Evolutionary conservation across 208 protist species (phyloP).

Genomic region (Crithidia brevicula): DNA sequence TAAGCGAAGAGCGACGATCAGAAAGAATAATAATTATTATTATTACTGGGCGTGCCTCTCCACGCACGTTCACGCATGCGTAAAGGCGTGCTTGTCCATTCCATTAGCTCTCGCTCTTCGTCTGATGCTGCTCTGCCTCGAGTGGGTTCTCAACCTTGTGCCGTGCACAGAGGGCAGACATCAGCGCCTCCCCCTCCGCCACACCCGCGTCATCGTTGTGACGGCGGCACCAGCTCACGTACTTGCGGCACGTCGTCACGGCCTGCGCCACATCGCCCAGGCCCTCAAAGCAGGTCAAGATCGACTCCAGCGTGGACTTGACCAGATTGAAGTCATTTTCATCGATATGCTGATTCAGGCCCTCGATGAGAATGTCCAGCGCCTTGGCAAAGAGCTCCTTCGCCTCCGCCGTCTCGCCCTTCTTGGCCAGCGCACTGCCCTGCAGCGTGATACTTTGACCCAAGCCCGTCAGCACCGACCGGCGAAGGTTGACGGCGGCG

Average conservation of each 20-base stretch:
- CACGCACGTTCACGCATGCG: too few species aligned
- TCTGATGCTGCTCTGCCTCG: constrained; percentile 13
- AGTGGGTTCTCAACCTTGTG: constrained; percentile 48
- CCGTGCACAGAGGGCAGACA: constrained; percentile 58
- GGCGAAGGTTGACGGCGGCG: constrained; percentile 82
- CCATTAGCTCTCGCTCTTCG: not conserved
- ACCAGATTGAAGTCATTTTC: constrained; percentile 79
- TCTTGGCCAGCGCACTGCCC: constrained; percentile 36
- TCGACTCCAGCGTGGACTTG: constrained; percentile 71
- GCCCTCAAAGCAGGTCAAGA: constrained; percentile 86
- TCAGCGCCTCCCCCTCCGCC: constrained; percentile 59
- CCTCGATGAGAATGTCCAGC: constrained; percentile 87
- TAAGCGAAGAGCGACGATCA: too few species aligned
- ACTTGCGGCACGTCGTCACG: constrained; percentile 81
- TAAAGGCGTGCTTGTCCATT: constrained; percentile 4
- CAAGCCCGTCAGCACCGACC: constrained; percentile 78
- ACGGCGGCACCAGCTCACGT: constrained; percentile 86
- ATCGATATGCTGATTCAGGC: constrained; percentile 85
- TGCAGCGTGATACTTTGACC: constrained; percentile 51
- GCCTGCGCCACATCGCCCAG: constrained; percentile 82
- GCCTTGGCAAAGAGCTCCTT: constrained; percentile 74
- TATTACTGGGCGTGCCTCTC: too few species aligned
- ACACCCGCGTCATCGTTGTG: constrained; percentile 74
- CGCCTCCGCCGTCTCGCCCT: constrained; percentile 44
- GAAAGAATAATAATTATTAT: too few species aligned